phyloP scores from a whole-genome alignment of 2,329 filamentous ascomycete genomes.

The Coleophoma eucalyptorum region DNA sequence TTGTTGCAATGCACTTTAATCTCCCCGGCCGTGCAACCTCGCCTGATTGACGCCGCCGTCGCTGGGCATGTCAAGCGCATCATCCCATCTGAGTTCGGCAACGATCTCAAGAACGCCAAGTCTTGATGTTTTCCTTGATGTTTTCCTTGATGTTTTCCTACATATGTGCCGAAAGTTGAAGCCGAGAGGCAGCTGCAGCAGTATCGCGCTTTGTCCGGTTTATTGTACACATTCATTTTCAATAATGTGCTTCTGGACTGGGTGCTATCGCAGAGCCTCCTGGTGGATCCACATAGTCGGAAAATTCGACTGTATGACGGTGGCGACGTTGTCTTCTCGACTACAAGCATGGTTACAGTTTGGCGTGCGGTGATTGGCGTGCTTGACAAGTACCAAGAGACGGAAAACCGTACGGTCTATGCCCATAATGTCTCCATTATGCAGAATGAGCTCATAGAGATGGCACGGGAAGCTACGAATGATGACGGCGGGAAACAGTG shows the following conservation, averaged over 20 bases:
- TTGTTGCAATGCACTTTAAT: too few species aligned
- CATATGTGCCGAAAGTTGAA: constrained; percentile 44
- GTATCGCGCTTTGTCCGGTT: constrained; percentile 30
- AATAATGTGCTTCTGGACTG: constrained; percentile 56
- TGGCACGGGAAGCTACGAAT: constrained; percentile 22
- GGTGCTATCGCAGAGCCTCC: constrained; percentile 35
- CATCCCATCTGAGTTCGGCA: constrained; percentile 51
- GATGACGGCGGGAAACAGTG: constrained; percentile 10
- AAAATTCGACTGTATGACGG: constrained; percentile 41
- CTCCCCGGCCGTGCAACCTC: constrained; percentile 30
- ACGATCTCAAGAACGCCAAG: constrained; percentile 32
- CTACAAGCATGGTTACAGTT: constrained; percentile 41
- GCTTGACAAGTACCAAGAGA: constrained; percentile 41
- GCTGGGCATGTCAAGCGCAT: constrained; percentile 55
- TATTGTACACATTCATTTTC: constrained; percentile 50
- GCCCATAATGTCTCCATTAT: constrained; percentile 37
- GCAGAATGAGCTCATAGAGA: constrained; percentile 32
- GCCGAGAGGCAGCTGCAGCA: constrained; percentile 33
- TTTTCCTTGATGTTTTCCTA: constrained; percentile 38
- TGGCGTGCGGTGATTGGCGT: constrained; percentile 42
- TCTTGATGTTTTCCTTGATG: too few species aligned
- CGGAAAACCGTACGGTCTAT: constrained; percentile 42
- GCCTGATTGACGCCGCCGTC: constrained; percentile 53
- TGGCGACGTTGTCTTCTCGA: constrained; percentile 40
- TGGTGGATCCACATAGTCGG: constrained; percentile 36